These are phyloP conservation scores for Trichosporon sp. DNA, from an alignment of 1,284 basidiomycete species.

Conservation along the genomic window DNA sequence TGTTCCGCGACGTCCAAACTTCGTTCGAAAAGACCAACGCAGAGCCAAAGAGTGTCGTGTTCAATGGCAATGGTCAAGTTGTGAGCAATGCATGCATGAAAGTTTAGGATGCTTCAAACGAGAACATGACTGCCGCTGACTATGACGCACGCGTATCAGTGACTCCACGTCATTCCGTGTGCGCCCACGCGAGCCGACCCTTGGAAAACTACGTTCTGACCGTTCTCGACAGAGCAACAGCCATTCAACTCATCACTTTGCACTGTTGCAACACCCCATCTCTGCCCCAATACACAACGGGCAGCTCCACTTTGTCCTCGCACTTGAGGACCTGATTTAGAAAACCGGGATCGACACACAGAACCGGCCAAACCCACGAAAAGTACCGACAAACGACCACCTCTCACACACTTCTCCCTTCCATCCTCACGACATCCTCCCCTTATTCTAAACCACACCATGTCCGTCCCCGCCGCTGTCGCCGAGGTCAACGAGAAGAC, in stretches of 20 bases:
- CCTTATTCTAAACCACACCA: slow-evolving; percentile 9
- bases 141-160: background rate
- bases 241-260: background rate
- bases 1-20: background rate
- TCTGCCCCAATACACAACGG: background rate
- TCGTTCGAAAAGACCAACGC: background rate
- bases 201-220: slow-evolving; percentile 3
- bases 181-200: background rate
- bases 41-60: background rate
- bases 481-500: slow-evolving; percentile 33
- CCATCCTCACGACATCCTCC: background rate
- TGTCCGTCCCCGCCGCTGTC: slow-evolving; percentile 32
- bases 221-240: background rate
- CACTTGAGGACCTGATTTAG: background rate
- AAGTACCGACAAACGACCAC: background rate
- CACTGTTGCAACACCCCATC: background rate
- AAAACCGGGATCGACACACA: background rate
- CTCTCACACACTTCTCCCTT: background rate
- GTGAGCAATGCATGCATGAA: background rate
- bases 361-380: background rate
- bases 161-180: background rate
- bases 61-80: background rate
- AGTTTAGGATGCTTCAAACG: background rate
- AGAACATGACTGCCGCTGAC: background rate
- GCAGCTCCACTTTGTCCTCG: background rate